Conservation (phyloP, 2,329 filamentous ascomycete genomes). For the Colletotrichum sp. region DNA sequence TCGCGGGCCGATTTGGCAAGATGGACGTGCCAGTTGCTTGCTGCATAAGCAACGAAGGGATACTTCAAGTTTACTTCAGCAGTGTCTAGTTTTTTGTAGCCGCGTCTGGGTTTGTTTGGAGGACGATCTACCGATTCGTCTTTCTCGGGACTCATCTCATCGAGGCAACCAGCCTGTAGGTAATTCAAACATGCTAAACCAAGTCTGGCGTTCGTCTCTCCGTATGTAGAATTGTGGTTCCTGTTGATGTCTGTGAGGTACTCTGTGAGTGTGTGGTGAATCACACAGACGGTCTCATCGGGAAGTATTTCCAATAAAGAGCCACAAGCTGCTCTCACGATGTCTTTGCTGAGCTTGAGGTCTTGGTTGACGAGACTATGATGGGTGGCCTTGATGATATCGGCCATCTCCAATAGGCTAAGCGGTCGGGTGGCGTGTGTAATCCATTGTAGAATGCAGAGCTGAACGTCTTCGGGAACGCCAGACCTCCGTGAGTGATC, state of each 20-base stretch:
- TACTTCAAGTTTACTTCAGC: constrained; percentile 12
- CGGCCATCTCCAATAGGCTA: constrained; percentile 45
- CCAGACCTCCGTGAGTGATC: constrained; percentile 40
- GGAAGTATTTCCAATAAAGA: background rate
- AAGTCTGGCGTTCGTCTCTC: background rate
- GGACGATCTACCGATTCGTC: rapidly evolving
- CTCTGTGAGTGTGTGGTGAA: background rate
- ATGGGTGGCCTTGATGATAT: background rate
- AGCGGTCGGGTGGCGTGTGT: constrained; percentile 46
- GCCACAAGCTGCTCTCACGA: background rate
- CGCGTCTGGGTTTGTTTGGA: background rate
- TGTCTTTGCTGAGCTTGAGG: background rate
- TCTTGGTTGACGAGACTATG: background rate
- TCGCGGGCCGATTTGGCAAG: constrained; percentile 23
- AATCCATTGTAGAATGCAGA: constrained; percentile 41
- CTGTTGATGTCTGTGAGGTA: background rate
- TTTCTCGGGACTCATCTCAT: background rate
- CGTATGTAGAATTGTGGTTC: background rate
- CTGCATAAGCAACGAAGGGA: constrained; percentile 34
- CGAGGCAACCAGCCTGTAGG: constrained; percentile 22
- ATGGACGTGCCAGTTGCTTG: constrained; percentile 34
- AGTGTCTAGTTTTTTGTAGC: background rate
- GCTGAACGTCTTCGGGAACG: constrained; percentile 35
- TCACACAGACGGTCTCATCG: background rate
- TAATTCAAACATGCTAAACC: constrained; percentile 20